These are phyloP conservation scores for Curvularia sp. DNA, from an alignment of 2,329 filamentous ascomycete genomes.

Conservation along the genomic window DNA sequence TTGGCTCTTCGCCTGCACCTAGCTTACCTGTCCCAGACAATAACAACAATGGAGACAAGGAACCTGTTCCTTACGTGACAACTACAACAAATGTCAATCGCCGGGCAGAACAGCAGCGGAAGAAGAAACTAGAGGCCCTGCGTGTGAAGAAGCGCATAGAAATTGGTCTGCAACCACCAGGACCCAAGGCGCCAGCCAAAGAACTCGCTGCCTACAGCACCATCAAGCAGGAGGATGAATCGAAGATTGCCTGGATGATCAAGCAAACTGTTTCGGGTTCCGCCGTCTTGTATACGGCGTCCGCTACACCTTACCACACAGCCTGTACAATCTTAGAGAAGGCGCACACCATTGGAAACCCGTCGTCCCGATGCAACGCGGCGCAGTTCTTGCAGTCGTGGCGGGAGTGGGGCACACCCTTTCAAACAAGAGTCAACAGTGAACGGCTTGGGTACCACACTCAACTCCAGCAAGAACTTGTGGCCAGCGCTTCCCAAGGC, in stretches of 20 bases:
- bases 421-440: neutral
- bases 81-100: neutral
- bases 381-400: neutral
- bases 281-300: neutral
- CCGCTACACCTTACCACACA: neutral
- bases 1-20: neutral
- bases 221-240: neutral
- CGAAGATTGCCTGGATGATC: neutral
- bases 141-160: neutral
- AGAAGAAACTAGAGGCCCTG: neutral
- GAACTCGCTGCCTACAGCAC: neutral
- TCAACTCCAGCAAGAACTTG: too few species aligned
- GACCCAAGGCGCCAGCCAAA: neutral
- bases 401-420: neutral
- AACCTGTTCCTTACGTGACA: too few species aligned
- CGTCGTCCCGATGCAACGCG: conserved; percentile 19
- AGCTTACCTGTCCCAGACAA: too few species aligned
- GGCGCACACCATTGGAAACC: neutral
- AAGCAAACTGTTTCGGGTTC: neutral
- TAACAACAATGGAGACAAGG: too few species aligned
- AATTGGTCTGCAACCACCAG: neutral
- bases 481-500: too few species aligned
- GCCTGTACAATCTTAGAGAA: neutral
- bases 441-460: too few species aligned
- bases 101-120: too few species aligned